A percentile compares a stretch with the other conserved stretches of the same genome.
Evolutionary conservation across 352 stramenopile genomes (phyloP).

Genomic region (Pythium angustatum): DNA sequence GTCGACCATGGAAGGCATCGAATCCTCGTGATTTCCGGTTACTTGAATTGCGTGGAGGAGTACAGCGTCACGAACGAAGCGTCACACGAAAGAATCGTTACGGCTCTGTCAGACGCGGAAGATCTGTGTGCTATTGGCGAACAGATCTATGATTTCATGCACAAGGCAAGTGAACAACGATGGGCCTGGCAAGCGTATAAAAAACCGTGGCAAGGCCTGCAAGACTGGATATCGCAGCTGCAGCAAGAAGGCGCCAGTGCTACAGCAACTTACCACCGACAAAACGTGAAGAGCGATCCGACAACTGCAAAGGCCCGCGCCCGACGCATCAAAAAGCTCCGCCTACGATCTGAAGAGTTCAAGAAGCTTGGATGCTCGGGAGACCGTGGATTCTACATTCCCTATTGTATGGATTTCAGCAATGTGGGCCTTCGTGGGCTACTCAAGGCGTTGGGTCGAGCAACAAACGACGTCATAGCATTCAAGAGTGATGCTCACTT

Average conservation of each 20-base stretch:
- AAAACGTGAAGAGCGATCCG: slow-evolving; percentile 11
- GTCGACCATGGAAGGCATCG: slow-evolving; percentile 46
- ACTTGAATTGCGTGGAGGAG: slow-evolving; percentile 70
- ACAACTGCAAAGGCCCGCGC: slow-evolving; percentile 40
- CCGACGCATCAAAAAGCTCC: slow-evolving; percentile 66
- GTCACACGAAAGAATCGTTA: neutral
- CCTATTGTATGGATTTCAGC: slow-evolving; percentile 64
- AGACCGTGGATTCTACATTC: slow-evolving; percentile 51
- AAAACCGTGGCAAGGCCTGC: slow-evolving; percentile 40
- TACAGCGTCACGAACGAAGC: slow-evolving; percentile 31
- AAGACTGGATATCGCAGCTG: slow-evolving; percentile 51
- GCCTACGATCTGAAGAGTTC: slow-evolving; percentile 38
- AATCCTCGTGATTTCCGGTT: slow-evolving; percentile 67
- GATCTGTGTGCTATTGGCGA: slow-evolving; percentile 34
- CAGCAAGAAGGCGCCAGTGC: slow-evolving; percentile 21
- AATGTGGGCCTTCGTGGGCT: slow-evolving; percentile 39
- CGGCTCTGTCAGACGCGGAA: neutral
- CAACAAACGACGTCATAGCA: neutral
- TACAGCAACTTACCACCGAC: slow-evolving; percentile 7
- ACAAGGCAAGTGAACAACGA: slow-evolving; percentile 37
- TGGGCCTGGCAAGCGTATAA: slow-evolving; percentile 51
- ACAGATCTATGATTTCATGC: slow-evolving; percentile 37
- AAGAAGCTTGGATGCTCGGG: slow-evolving; percentile 3
- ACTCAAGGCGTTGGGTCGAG: slow-evolving; percentile 13
- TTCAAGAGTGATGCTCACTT: neutral